Evolutionary conservation across 768 basidiomycete species (phyloP).

Genomic region (Leccinum fibrillosum): DNA sequence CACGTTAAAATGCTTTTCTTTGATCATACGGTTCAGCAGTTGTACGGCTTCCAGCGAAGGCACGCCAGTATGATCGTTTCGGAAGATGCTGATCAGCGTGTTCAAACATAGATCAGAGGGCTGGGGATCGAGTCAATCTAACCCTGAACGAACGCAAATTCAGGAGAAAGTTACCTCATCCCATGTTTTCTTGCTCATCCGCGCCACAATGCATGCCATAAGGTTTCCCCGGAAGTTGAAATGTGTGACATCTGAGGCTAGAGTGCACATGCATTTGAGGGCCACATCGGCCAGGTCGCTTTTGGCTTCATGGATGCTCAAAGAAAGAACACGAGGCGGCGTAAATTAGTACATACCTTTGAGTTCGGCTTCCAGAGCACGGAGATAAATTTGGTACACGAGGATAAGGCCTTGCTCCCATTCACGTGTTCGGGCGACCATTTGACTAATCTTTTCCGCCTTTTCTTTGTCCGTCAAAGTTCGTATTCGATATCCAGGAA

Average conservation of each 20-base stretch:
- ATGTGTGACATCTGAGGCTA: constrained; percentile 80
- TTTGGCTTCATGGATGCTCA: constrained; percentile 45
- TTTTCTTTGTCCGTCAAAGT: constrained; percentile 87
- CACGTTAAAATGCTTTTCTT: constrained; percentile 86
- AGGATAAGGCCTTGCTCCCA: constrained; percentile 93
- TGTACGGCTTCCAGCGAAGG: constrained; percentile 88
- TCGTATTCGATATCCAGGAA: constrained; percentile 95
- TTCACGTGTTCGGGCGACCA: constrained; percentile 85
- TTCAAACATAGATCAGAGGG: constrained; percentile 82
- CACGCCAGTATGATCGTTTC: constrained; percentile 72
- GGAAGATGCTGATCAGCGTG: constrained; percentile 79
- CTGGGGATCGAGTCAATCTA: constrained; percentile 39
- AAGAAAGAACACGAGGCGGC: constrained; percentile 16
- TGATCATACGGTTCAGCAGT: constrained; percentile 92
- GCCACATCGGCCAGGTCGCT: constrained; percentile 64
- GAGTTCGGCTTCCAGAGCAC: constrained; percentile 78
- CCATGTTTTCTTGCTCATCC: constrained; percentile 84
- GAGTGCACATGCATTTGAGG: constrained; percentile 83
- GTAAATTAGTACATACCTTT: constrained; percentile 49
- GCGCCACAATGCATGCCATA: constrained; percentile 81
- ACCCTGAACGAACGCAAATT: constrained; percentile 2
- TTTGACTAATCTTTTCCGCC: constrained; percentile 90
- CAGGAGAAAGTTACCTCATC: constrained; percentile 59
- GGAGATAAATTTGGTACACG: constrained; percentile 87
- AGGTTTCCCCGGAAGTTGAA: constrained; percentile 97